These are phyloP conservation scores for Plenodomus tracheiphilus DNA, from an alignment of 2,329 filamentous ascomycete species.

Conservation along the genomic window DNA sequence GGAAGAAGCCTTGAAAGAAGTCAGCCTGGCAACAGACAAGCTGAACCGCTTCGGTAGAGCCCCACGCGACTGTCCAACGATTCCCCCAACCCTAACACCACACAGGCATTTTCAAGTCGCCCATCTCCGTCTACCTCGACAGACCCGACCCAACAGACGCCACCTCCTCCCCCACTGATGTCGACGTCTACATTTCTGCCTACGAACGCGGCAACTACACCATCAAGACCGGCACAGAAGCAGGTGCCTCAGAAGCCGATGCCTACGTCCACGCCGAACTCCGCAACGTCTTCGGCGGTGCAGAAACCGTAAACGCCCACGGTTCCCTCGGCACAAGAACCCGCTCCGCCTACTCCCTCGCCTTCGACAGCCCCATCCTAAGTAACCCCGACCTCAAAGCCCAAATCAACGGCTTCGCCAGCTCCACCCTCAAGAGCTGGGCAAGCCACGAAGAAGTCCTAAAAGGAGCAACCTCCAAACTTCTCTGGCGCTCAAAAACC, in stretches of 20 bases:
- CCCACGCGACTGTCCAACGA: slow-evolving; percentile 2
- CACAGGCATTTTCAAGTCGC: slow-evolving; percentile 81
- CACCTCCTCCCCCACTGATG: slow-evolving; percentile 71
- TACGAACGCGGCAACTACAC: slow-evolving; percentile 80
- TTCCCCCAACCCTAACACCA: slow-evolving; percentile 17
- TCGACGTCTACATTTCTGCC: slow-evolving; percentile 79
- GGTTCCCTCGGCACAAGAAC: slow-evolving; percentile 89
- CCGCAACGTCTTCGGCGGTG: slow-evolving; percentile 92
- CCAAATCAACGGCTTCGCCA: slow-evolving; percentile 78
- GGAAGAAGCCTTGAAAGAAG: slow-evolving; percentile 70
- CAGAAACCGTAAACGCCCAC: slow-evolving; percentile 84
- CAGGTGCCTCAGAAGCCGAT: slow-evolving; percentile 91
- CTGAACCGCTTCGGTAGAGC: slow-evolving; percentile 75
- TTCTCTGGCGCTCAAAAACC: slow-evolving; percentile 69
- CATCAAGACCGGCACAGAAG: slow-evolving; percentile 91
- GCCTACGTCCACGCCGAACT: slow-evolving; percentile 86
- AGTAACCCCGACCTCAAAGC: slow-evolving; percentile 81
- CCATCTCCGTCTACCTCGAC: slow-evolving; percentile 81
- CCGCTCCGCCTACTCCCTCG: slow-evolving; percentile 85
- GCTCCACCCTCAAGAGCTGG: slow-evolving; percentile 86
- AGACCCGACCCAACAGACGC: slow-evolving; percentile 70
- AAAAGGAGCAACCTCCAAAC: slow-evolving; percentile 74
- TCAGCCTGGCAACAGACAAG: slow-evolving; percentile 72
- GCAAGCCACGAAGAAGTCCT: slow-evolving; percentile 91
- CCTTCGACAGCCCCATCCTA: slow-evolving; percentile 78